Evolutionary conservation across 2,329 filamentous ascomycete genomes (phyloP).

Genomic region (Alternaria conjuncta): DNA sequence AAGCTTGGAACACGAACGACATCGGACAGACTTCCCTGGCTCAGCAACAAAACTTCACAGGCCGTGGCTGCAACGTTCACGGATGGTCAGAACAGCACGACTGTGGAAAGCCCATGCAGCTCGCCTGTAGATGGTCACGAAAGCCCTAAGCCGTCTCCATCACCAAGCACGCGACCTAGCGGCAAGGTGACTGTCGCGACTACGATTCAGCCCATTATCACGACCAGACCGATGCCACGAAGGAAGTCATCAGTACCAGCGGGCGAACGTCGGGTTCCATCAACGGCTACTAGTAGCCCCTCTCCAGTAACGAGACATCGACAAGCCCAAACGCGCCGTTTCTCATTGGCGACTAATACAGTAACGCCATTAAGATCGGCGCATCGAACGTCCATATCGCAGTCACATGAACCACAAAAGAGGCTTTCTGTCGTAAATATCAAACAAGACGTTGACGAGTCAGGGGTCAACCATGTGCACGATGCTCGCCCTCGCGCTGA

Average conservation of each 20-base stretch:
- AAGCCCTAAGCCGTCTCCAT: slow-evolving; percentile 6
- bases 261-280: slow-evolving; percentile 6
- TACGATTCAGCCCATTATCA: background rate
- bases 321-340: slow-evolving; percentile 17
- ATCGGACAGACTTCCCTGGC: slow-evolving; percentile 38
- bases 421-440: slow-evolving; percentile 19
- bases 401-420: slow-evolving; percentile 20
- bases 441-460: slow-evolving; percentile 12
- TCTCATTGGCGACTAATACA: slow-evolving; percentile 9
- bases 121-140: slow-evolving; percentile 2
- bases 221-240: background rate
- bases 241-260: slow-evolving; percentile 13
- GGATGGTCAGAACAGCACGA: background rate
- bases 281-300: slow-evolving; percentile 19
- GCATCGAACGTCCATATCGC: slow-evolving; percentile 7
- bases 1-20: slow-evolving; percentile 20
- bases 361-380: slow-evolving; percentile 3
- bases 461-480: background rate
- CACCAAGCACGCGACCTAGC: slow-evolving; percentile 7
- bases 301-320: slow-evolving; percentile 23
- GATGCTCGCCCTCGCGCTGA: slow-evolving; percentile 16
- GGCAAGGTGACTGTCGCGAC: slow-evolving; percentile 5
- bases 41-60: slow-evolving; percentile 31
- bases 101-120: slow-evolving; percentile 1
- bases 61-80: background rate